Percentiles rank a stretch among this genome's conserved stretches.
Conservation (phyloP, 257 asterid species). For the Jacaranda copaia region DNA sequence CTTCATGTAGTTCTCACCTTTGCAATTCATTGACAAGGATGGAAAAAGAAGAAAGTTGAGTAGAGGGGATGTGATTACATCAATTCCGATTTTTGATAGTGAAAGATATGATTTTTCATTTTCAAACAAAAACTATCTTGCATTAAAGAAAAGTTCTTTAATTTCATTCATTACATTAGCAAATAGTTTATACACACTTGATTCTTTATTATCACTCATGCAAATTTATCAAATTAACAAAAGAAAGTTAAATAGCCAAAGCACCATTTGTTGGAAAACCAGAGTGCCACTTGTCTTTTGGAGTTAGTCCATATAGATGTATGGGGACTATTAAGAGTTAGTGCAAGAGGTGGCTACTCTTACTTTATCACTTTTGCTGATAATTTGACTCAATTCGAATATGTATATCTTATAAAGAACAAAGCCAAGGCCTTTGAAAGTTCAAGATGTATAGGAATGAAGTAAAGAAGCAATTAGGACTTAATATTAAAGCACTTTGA, state of each 20-base stretch:
- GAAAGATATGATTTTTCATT: too few relatives aligned
- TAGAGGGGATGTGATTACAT: too few relatives aligned
- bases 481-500: not conserved
- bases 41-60: too few relatives aligned
- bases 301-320: slow-evolving; percentile 5
- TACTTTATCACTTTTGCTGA: not conserved
- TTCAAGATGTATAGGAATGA: not conserved
- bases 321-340: not conserved
- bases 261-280: not conserved
- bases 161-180: too few relatives aligned
- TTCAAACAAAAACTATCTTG: too few relatives aligned
- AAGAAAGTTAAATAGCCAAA: not conserved
- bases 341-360: not conserved
- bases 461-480: not conserved
- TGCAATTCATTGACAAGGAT: too few relatives aligned
- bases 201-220: too few relatives aligned
- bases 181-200: not conserved
- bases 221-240: not conserved
- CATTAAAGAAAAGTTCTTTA: too few relatives aligned
- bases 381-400: not conserved
- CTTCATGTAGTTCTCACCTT: too few relatives aligned
- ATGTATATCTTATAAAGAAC: not conserved
- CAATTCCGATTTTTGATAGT: too few relatives aligned
- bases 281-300: not conserved
- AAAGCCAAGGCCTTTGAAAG: slow-evolving; percentile 1